phyloP scores from a whole-genome alignment of 805 yeast genomes.

The Helenozyma rhizophorensis region DNA sequence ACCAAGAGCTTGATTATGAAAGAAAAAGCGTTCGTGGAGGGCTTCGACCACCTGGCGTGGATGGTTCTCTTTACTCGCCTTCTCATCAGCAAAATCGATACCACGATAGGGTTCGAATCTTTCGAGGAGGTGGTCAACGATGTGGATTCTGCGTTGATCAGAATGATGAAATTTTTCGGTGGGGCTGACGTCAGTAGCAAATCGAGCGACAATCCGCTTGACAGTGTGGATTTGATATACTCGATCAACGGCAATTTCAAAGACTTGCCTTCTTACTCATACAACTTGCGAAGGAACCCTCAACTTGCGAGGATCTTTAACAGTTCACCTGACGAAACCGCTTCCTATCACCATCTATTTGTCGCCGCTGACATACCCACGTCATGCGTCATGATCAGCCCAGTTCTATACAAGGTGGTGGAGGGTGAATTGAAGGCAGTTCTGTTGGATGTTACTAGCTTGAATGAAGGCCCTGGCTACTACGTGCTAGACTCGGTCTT shows the following conservation, averaged over 20 bases:
- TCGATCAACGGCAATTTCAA: constrained; percentile 24
- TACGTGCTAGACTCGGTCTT: constrained; percentile 29
- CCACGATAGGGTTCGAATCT: constrained; percentile 28
- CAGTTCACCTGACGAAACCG: constrained; percentile 45
- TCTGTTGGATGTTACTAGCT: constrained; percentile 18
- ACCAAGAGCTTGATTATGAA: constrained; percentile 20
- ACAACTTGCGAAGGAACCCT: constrained; percentile 32
- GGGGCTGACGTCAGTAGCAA: constrained; percentile 11
- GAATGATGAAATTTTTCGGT: constrained; percentile 26
- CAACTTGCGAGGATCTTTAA: constrained; percentile 36
- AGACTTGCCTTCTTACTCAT: constrained; percentile 27
- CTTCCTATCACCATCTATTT: constrained; percentile 33
- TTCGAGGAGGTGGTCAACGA: constrained; percentile 24
- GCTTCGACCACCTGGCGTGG: constrained; percentile 33
- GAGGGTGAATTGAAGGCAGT: constrained; percentile 1
- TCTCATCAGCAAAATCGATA: constrained; percentile 31
- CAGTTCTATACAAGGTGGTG: constrained; percentile 20
- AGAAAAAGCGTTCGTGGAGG: constrained; percentile 21
- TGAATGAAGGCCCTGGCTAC: constrained; percentile 10
- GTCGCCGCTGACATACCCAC: constrained; percentile 13
- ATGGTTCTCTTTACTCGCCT: constrained; percentile 27
- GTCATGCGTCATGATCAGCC: constrained; percentile 25
- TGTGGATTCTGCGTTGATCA: constrained; percentile 24
- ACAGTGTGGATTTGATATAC: constrained; percentile 13
- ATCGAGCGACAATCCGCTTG: constrained; percentile 21